Evolutionary conservation across 2,329 filamentous ascomycete genomes (phyloP), one percentile per base, ranked within the genome.

Genomic region (Ceratocystis albifundus): DNA sequence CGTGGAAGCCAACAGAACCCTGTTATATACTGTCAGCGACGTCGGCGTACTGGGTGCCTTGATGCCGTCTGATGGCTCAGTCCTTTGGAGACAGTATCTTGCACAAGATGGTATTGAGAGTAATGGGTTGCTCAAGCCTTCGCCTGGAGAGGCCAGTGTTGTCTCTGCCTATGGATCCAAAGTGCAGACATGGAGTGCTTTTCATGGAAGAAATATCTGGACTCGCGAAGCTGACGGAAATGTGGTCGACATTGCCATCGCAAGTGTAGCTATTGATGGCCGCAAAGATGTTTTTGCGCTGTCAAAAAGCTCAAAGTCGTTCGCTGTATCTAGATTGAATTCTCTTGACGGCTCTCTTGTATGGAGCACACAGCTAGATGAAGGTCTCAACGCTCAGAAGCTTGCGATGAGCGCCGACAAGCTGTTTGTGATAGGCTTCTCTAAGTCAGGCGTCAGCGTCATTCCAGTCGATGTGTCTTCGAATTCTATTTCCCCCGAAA

Each of bases 1-100:
- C 72, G 82, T 84, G 69, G 84, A 87, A 71, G 92, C 93, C 69
- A 90, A 89, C 75, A 92, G 92, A 45, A 93, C 89, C 41, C 81
- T 99, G 46, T 82, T 99, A 64, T 99, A 96, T 75, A 95, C 94
- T 0, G 79, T 97, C 57, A 95, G 90, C 70, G 89, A 96, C 67
- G 82, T 91, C 62, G 85, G 86, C 46, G 83, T 96, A 1, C 76
- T 99, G 20, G 94, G 90, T 62, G 93, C 93, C 1, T 82, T 97
- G 61, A 95, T 96, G 71, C 94, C 94, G 1, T 88, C 86, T 73
- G 92, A 88, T 73, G 93, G 94, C 20, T 81, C 84, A 1, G 74
- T 96, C 17, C 83, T 96, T 1, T 99, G 94, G 94, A 84, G 94
- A 65, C 93, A 96, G 72, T 78, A 84, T 65, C 75, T 96, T 59